Percentiles rank a stretch among this genome's conserved stretches.
Evolutionary conservation across 163 green algal species (phyloP).

Genomic region (Dunaliella salina): DNA sequence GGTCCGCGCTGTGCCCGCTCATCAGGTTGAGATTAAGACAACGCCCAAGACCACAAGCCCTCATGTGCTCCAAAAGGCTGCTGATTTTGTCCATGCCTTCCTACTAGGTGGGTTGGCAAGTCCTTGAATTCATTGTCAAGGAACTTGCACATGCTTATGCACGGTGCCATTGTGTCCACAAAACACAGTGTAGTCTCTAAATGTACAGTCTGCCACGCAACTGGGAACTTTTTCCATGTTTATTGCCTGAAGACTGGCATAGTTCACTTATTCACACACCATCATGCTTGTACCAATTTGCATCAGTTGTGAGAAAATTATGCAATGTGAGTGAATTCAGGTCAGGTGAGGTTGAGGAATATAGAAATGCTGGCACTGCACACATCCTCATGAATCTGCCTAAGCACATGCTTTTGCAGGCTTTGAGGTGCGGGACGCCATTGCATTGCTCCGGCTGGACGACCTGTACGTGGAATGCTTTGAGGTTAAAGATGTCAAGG

Average conservation of each 20-base stretch:
- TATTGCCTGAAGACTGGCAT: too few relatives aligned
- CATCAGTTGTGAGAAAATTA: neutral
- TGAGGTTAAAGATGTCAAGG: slow-evolving; percentile 96
- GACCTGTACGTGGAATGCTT: slow-evolving; percentile 98
- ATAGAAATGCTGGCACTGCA: neutral
- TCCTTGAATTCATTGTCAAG: too few relatives aligned
- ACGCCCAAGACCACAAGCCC: slow-evolving; percentile 70
- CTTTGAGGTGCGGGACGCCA: slow-evolving; percentile 88
- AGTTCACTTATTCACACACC: too few relatives aligned
- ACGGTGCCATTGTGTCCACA: too few relatives aligned
- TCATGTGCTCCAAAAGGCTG: slow-evolving; percentile 87
- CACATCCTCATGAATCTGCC: neutral
- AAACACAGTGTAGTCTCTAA: too few relatives aligned
- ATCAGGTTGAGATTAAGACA: slow-evolving; percentile 94
- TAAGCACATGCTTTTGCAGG: slow-evolving; percentile 59
- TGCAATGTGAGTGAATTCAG: neutral
- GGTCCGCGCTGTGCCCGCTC: neutral
- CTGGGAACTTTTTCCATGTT: too few relatives aligned
- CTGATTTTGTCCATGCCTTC: slow-evolving; percentile 96
- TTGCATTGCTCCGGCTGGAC: slow-evolving; percentile 94
- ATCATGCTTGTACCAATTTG: too few relatives aligned
- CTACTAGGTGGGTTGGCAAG: slow-evolving; percentile 64
- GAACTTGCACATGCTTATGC: too few relatives aligned
- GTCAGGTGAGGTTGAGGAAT: neutral
- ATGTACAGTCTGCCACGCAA: too few relatives aligned